These are phyloP conservation scores for Iodosphaeria phyllophila DNA, from an alignment of 2,329 filamentous ascomycete species.

Conservation along the genomic window DNA sequence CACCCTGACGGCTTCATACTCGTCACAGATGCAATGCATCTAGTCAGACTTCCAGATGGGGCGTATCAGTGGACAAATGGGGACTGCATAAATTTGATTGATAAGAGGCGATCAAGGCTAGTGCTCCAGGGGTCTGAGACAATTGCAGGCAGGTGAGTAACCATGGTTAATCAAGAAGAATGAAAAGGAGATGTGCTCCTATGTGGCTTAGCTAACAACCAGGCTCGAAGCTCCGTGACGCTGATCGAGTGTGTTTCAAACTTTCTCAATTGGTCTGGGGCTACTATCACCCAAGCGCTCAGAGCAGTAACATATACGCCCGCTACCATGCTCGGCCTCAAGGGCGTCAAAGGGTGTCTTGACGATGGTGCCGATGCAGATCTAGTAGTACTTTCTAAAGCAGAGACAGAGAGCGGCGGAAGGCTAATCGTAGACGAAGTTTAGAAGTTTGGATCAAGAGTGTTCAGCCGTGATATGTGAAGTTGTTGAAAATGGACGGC, in stretches of 20 bases:
- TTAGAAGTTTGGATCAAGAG: constrained; percentile 55
- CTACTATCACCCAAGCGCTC: constrained; percentile 47
- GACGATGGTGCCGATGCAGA: constrained; percentile 47
- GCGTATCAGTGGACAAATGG: constrained; percentile 74
- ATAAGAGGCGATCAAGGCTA: constrained; percentile 55
- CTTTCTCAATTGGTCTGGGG: constrained; percentile 58
- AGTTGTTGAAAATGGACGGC: no score
- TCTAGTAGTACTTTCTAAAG: constrained; percentile 48
- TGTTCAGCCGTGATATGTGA: no score
- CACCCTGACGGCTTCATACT: constrained; percentile 74
- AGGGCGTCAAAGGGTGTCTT: constrained; percentile 46
- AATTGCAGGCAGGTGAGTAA: constrained; percentile 53
- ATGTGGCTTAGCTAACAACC: no score
- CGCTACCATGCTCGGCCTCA: constrained; percentile 54
- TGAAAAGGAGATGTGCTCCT: neutral
- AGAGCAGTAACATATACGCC: constrained; percentile 60
- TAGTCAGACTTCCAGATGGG: constrained; percentile 70
- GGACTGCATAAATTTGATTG: constrained; percentile 33
- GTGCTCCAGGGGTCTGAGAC: constrained; percentile 61
- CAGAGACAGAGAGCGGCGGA: constrained; percentile 24
- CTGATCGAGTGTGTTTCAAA: constrained; percentile 73
- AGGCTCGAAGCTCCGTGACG: constrained; percentile 43
- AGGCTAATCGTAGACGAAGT: constrained; percentile 53
- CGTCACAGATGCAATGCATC: constrained; percentile 82
- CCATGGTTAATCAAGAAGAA: constrained; percentile 1